Percentiles rank a stretch among this genome's conserved stretches.
Conservation (phyloP, 257 asterid genomes). For the Forsythia viridissima region DNA sequence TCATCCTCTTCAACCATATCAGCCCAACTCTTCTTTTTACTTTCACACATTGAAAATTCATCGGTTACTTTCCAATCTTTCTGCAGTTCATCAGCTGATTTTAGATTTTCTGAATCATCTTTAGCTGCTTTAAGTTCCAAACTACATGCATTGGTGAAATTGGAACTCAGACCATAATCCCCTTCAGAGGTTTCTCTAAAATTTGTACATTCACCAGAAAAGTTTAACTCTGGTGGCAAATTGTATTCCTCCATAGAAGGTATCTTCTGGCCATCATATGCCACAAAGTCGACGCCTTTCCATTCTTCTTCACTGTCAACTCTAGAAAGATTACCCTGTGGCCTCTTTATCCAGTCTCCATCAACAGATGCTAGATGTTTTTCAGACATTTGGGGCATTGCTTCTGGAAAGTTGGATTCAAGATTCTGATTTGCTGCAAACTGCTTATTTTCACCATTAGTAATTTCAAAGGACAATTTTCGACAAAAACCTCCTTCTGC, state of each 20-base stretch:
- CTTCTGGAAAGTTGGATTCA: constrained; percentile 12
- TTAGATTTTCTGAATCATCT: background rate
- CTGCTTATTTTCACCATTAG: constrained; percentile 12
- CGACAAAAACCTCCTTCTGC: constrained; percentile 26
- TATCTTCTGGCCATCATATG: background rate
- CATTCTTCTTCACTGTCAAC: constrained; percentile 12
- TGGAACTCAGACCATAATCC: background rate
- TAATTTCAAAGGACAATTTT: constrained; percentile 32
- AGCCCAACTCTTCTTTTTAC: constrained; percentile 45
- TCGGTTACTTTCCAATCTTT: background rate
- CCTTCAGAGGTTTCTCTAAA: constrained; percentile 4
- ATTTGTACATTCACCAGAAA: constrained; percentile 4
- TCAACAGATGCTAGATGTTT: background rate
- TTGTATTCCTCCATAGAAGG: background rate
- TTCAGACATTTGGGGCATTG: constrained; percentile 2
- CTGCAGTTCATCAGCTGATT: constrained; percentile 5
- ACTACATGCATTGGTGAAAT: background rate
- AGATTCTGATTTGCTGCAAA: constrained; percentile 14
- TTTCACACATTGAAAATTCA: background rate
- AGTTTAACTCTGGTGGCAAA: constrained; percentile 5
- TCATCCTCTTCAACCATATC: constrained; percentile 52
- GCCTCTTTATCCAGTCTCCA: constrained; percentile 6
- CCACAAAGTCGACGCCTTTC: background rate
- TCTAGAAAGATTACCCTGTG: constrained; percentile 8
- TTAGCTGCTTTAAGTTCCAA: constrained; percentile 10